phyloP scores from a whole-genome alignment of 1,284 basidiomycete species.

The Moesziomyces sp. region DNA sequence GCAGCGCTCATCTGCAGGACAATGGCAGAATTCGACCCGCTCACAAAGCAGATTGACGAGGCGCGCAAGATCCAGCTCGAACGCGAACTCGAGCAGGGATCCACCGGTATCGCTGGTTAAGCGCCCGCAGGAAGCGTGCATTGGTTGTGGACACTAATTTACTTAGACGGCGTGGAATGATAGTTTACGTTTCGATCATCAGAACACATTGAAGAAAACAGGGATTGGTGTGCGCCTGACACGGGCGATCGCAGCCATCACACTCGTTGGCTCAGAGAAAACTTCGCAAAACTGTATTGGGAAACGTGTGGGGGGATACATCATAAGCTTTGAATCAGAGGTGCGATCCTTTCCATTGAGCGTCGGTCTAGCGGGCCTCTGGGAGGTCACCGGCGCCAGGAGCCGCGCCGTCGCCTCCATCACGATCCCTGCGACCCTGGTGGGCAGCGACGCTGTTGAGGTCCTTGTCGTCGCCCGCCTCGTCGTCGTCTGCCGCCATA shows the following conservation, averaged over 20 bases:
- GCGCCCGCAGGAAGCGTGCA: no score
- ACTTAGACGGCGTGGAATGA: no score
- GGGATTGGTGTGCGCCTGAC: not conserved
- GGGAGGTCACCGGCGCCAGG: conserved; percentile 26
- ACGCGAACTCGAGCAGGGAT: conserved; percentile 54
- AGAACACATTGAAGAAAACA: not conserved
- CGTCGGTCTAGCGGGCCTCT: conserved; percentile 26
- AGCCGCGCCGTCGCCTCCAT: conserved; percentile 6
- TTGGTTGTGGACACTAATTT: no score
- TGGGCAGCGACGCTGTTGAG: conserved; percentile 35
- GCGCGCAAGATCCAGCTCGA: conserved; percentile 31
- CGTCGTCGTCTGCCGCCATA: conserved; percentile 55
- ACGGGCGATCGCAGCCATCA: no score
- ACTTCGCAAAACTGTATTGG: no score
- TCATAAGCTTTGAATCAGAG: no score
- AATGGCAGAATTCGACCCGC: conserved; percentile 50
- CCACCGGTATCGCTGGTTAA: conserved; percentile 52
- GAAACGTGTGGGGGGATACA: no score
- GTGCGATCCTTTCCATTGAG: no score
- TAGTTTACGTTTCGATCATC: not conserved
- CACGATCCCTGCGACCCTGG: conserved; percentile 18
- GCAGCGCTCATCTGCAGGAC: conserved; percentile 51
- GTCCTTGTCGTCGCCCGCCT: conserved; percentile 50
- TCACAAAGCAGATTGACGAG: conserved; percentile 33
- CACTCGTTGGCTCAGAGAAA: no score